Base-by-base conservation (phyloP, 345 rosid genomes). In the Syzygium aromaticum region DNA sequence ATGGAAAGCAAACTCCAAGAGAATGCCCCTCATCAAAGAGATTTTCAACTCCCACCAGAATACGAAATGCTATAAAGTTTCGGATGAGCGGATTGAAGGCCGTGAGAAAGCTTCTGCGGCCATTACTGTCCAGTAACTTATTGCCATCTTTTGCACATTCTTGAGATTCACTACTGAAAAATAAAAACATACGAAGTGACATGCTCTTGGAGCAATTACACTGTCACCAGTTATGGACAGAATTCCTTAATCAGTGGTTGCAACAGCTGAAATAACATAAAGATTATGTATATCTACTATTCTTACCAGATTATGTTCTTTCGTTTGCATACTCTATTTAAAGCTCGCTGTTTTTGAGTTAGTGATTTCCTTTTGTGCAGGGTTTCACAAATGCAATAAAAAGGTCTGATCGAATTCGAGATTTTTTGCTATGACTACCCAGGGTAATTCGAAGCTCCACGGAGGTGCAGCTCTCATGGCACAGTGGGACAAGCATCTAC, bases 351-450 rank as follows among this genome's bases (percentile, higher is more conserved):
- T 54, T 54, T 54, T 21, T 54, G 59, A 54, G 27, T 8, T 0
- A 23, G 61, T 56, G 13, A 56, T 0, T 56, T 56, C 46, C 7
- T 43, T 43, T 43, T 43, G 46, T 6, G 7, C 61, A 56, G 61
- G 13, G 61, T 56, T 56, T 3, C 61, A 56, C 61, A 56, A 23
- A 56, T 56, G 13, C 61, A 56, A 56, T 23, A 56, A 9, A 23
- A 56, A 23, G 61, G 61, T n/a, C 13, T 22, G n/a, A 9, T 56
- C n/a, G 1, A 56, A 56, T 56, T 23, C n/a, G 5, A 56, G 61
- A 56, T 3, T 43, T 54, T 23, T 90, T 94, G 78, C 54, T 54
- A 30, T 93, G 91, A 94, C 23, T 56, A 56, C 61, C n/a, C n/a
- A 56, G 0, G 61, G 5, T 56, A 23, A n/a, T 56, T 13, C 61